Evolutionary conservation across 108 stramenopile genomes (phyloP).

Genomic region (Chaetoceros muelleri): DNA sequence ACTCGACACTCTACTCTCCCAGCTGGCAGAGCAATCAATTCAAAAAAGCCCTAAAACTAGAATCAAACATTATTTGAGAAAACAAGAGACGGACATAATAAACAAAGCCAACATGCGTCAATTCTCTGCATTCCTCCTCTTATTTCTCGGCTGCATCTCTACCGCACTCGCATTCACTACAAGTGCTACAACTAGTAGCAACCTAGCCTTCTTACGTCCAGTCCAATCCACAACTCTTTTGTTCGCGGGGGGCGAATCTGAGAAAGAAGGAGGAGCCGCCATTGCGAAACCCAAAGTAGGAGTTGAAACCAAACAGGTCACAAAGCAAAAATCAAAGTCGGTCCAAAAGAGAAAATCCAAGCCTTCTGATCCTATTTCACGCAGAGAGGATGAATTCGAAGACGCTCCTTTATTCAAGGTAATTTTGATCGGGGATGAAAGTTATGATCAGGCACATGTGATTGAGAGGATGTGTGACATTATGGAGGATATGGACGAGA

Average conservation of each 20-base stretch:
- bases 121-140: neutral
- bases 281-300: slow-evolving; percentile 58
- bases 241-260: slow-evolving; percentile 4
- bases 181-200: neutral
- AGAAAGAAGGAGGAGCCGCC: slow-evolving; percentile 51
- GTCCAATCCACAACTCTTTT: neutral
- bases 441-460: slow-evolving; percentile 78
- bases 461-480: slow-evolving; percentile 61
- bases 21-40: no score
- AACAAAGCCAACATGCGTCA: slow-evolving; percentile 1
- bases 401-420: slow-evolving; percentile 88
- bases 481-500: slow-evolving; percentile 70
- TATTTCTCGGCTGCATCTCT: neutral
- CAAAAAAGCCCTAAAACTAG: no score
- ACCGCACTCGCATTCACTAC: neutral
- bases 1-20: no score
- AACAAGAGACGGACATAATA: no score
- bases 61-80: no score
- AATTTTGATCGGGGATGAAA: slow-evolving; percentile 79
- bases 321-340: slow-evolving; percentile 37
- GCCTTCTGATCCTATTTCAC: slow-evolving; percentile 35
- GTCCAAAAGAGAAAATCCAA: slow-evolving; percentile 25
- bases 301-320: slow-evolving; percentile 28
- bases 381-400: slow-evolving; percentile 64
- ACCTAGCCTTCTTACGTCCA: no score